Conservation (phyloP, 306 rosid genomes). For the Pyrus communis region DNA sequence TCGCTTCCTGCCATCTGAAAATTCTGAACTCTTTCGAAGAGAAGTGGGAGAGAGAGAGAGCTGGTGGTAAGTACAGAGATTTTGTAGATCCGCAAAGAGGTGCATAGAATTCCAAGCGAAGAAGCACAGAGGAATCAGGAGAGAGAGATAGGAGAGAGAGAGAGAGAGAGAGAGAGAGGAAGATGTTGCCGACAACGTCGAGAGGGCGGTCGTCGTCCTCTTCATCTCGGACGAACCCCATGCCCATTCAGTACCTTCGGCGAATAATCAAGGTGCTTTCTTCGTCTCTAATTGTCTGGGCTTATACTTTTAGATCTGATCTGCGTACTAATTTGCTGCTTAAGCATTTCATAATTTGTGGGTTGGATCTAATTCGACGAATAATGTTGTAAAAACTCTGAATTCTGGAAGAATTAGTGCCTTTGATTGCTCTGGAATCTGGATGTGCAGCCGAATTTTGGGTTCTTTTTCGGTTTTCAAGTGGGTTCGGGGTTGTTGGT, state of each 20-base stretch:
- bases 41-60: not conserved
- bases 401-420: not conserved
- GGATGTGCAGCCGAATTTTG: not conserved
- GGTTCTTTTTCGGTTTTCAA: not conserved
- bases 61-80: slow-evolving; percentile 27
- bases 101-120: slow-evolving; percentile 9
- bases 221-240: slow-evolving; percentile 73
- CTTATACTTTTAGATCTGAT: slow-evolving; percentile 41
- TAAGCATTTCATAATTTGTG: not conserved
- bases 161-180: not conserved
- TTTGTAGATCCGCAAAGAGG: slow-evolving; percentile 22
- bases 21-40: not conserved
- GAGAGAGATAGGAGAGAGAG: not conserved
- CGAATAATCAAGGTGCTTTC: slow-evolving; percentile 79
- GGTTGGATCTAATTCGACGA: not conserved
- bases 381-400: not conserved
- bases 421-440: not conserved
- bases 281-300: not conserved
- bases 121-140: slow-evolving; percentile 11
- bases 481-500: not conserved
- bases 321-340: not conserved
- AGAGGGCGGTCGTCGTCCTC: slow-evolving; percentile 83
- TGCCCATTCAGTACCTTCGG: slow-evolving; percentile 78
- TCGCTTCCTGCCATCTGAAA: slow-evolving; percentile 17
- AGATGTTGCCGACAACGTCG: slow-evolving; percentile 83